Base-by-base conservation (phyloP, 179 eudicot species). In the Heliamphora ciliata region DNA sequence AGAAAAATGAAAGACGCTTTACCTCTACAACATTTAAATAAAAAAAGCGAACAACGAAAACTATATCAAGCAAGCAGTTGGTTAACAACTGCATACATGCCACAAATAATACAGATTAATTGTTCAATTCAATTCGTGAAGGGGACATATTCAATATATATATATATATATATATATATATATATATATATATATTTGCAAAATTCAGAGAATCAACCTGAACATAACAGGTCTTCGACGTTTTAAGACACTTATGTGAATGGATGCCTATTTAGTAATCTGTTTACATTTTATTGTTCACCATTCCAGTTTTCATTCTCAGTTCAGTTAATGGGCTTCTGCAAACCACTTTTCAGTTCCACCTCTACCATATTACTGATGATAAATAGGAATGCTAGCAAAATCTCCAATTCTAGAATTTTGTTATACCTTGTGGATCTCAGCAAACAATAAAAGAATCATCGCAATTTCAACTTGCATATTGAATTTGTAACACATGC, bases 401-500 rank as follows among this genome's bases (percentile, higher is more conserved):
- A 47, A 40, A 69, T 51, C 24, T 56, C 21, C 13, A 66, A 77
- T 56, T 67, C 70, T 79, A 68, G 8, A 70, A 61, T 76, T 31
- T 10, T 24, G 21, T 31, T 7, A 31, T 95, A 95, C 98, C 98
- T 92, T 93, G 87, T 94, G 97, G 78, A 94, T 92, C 89, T 96
- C 99, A 54, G 98, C 97, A 80, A 94, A 89, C 90, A 96, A 88
- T 46, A 96, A 91, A 65, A 96, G 94, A 89, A 93, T 91, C 14
- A 88, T 87, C 21, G 98, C 98, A 83, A 89, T 96, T 85, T 92
- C 92, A n/a, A 96, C 91, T 84, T 96, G 97, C 89, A 91, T 85
- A 85, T 92, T 91, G 86, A 92, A 94, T 84, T 96, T 94, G 91
- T 94, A 92, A 85, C 97, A 96, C 89, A 87, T 87, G 93, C 93